These are phyloP conservation scores for Pogostemon cablin DNA, from an alignment of 257 asterid species.

Conservation along the genomic window DNA sequence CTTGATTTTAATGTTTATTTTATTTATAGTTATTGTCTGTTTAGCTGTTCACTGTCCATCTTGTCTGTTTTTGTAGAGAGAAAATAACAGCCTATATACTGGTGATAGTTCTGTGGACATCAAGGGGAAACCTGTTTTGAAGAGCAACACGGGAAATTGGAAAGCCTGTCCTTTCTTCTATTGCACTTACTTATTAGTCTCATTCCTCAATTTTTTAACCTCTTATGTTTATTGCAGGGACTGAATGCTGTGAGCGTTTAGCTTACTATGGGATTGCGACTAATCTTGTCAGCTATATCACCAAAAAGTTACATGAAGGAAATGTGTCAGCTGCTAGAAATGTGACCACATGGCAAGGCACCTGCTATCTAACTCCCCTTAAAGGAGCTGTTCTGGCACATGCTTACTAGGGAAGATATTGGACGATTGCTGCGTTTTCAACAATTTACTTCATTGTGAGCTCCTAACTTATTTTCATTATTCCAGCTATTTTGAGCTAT, in stretches of 20 bases:
- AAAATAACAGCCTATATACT: constrained; percentile 48
- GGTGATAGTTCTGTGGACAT: constrained; percentile 98
- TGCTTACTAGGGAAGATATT: constrained; percentile 98
- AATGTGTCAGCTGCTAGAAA: constrained; percentile 92
- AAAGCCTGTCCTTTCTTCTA: constrained; percentile 76
- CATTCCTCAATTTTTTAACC: constrained; percentile 27
- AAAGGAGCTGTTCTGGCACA: constrained; percentile 94
- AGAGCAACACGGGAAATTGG: constrained; percentile 96
- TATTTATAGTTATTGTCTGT: neutral
- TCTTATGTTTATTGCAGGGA: constrained; percentile 60
- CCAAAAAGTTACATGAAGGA: constrained; percentile 80
- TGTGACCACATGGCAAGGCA: constrained; percentile 97
- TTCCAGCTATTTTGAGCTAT: constrained; percentile 12
- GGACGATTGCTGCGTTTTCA: constrained; percentile 98
- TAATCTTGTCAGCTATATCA: constrained; percentile 89
- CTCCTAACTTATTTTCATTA: constrained; percentile 25
- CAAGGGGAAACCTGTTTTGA: constrained; percentile 84
- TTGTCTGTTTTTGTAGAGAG: constrained; percentile 45
- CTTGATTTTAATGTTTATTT: constrained; percentile 14
- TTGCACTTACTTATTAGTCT: constrained; percentile 3
- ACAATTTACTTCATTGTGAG: constrained; percentile 80
- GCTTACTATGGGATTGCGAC: constrained; percentile 97
- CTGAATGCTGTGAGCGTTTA: constrained; percentile 92
- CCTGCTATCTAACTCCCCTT: constrained; percentile 93
- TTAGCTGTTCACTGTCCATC: neutral